phyloP scores from a whole-genome alignment of 2,329 filamentous ascomycete genomes.

The Verticillium longisporum region DNA sequence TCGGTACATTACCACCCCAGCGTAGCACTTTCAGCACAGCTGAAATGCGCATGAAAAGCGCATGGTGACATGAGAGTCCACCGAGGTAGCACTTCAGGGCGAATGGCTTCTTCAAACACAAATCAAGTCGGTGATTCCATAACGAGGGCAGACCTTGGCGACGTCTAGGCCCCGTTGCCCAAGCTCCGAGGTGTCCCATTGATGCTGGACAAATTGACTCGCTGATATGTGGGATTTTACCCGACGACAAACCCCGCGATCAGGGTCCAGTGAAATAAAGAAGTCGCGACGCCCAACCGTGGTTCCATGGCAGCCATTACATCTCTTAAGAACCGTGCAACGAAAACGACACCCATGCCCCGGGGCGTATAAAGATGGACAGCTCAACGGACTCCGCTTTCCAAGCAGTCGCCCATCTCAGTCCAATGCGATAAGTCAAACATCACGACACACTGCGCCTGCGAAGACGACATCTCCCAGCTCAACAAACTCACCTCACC shows the following conservation, averaged over 20 bases:
- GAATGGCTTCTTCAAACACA: not conserved
- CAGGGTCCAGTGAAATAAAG: not conserved
- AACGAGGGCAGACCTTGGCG: not conserved
- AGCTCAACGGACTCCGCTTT: too few relatives aligned
- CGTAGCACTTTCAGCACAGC: too few relatives aligned
- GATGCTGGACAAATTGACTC: constrained; percentile 1
- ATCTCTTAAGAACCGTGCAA: not conserved
- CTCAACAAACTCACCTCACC: not conserved
- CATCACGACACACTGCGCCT: not conserved
- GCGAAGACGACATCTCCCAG: not conserved
- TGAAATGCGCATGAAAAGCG: not conserved
- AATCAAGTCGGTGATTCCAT: not conserved
- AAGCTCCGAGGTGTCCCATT: not conserved
- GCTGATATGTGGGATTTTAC: constrained; percentile 3
- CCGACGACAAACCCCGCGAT: not conserved
- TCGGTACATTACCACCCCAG: too few relatives aligned
- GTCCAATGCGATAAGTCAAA: too few relatives aligned
- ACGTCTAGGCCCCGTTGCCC: not conserved
- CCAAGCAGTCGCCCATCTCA: too few relatives aligned
- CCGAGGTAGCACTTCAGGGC: not conserved
- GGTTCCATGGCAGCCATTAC: not conserved
- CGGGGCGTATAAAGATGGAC: not conserved
- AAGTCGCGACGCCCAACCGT: not conserved
- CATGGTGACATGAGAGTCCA: not conserved
- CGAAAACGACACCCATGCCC: not conserved